Conservation (phyloP, 139 green algal species). For the Coelastrella sp. region DNA sequence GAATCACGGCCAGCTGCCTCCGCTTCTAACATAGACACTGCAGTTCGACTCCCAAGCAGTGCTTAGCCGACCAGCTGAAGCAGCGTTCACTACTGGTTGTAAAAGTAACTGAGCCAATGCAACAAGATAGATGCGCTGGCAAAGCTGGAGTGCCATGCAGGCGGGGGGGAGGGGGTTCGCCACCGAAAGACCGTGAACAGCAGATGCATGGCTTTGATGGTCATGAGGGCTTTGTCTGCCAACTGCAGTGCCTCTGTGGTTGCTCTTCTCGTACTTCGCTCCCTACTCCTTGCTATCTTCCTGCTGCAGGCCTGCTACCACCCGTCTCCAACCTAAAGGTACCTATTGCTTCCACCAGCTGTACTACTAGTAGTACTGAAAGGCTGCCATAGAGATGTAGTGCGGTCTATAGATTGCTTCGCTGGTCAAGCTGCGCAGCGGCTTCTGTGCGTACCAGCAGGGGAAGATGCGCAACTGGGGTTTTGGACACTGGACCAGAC, state of each 20-base stretch:
- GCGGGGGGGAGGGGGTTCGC: too few relatives aligned
- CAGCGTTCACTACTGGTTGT: not conserved
- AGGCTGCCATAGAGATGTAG: constrained; percentile 69
- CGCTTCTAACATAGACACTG: too few relatives aligned
- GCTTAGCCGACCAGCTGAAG: too few relatives aligned
- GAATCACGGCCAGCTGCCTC: too few relatives aligned
- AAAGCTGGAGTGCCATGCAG: too few relatives aligned
- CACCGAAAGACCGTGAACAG: not conserved
- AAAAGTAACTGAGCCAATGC: too few relatives aligned
- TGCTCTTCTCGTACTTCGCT: not conserved
- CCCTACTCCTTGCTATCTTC: too few relatives aligned
- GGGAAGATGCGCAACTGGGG: constrained; percentile 75
- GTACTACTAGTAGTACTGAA: constrained; percentile 50
- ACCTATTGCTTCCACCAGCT: constrained; percentile 52
- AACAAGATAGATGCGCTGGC: too few relatives aligned
- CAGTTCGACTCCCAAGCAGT: too few relatives aligned
- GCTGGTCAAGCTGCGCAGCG: constrained; percentile 9
- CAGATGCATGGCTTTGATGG: too few relatives aligned
- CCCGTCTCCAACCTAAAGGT: constrained; percentile 9
- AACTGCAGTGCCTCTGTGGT: not conserved
- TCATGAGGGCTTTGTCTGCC: too few relatives aligned
- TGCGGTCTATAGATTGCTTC: constrained; percentile 74
- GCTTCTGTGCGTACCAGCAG: constrained; percentile 64
- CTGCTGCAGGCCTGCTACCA: not conserved
- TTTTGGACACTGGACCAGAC: constrained; percentile 54